Base-by-base conservation (phyloP, 257 asterid genomes). In the Jaltomata sinuosa region DNA sequence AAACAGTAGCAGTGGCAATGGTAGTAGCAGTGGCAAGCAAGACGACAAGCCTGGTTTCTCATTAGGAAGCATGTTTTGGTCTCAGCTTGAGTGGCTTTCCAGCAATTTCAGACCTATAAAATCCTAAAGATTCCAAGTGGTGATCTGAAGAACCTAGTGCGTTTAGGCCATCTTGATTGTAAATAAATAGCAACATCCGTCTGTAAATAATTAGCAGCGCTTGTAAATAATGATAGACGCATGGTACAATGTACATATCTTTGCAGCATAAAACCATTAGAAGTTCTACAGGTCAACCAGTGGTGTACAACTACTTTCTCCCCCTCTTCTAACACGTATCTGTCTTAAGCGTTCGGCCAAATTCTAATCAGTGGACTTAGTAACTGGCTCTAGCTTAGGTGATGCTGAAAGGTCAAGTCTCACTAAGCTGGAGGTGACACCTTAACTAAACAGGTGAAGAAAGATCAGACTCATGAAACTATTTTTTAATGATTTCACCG, bases 21-120 rank as follows among this genome's bases (percentile, higher is more conserved):
- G 85, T 71, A 49, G 79, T 5, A 52, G 87, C 25, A 53, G 54
- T 8, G 65, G 67, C 21, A 84, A 71, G 11, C 91, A 84, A 45
- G 92, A 85, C 11, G 91, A 85, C 11, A 67, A 89, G 83, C 77
- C 92, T 5, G 89, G 87, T 79, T 89, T 90, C 82, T 93, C 97
- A 0, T 57, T 93, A 5, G 96, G 97, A 62, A 89, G 87, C 87
- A 38, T 95, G 90, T 84, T 94, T 21, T 92, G 99, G 99, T 86
- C 95, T 61, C 99, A 93, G 78, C 89, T 94, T 5, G 97, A 90
- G 87, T 53, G 94, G 72, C 84, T 96, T 59, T 92, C 97, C 0
- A 87, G 87, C 89, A 94, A 91, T 84, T 93, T 94, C 89, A 88
- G 81, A 81, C 91, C 91, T 62, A 90, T 93, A 52, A 87, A 88